Base-by-base conservation (phyloP, 257 asterid genomes). In the Penstemon eatonii region DNA sequence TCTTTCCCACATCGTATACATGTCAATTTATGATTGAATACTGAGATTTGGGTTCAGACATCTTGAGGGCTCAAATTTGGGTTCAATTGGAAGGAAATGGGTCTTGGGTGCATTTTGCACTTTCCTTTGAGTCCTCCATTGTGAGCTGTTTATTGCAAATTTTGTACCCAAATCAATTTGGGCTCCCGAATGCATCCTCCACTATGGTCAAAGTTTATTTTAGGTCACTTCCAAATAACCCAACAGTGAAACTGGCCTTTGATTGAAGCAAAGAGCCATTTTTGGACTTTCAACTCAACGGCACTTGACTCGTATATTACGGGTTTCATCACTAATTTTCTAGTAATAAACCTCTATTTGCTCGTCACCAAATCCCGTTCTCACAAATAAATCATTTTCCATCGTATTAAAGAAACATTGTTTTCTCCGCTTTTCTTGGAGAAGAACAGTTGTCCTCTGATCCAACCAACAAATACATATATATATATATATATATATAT, bases 381-480 rank as follows among this genome's bases (percentile, higher is more conserved):
- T n/a, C 4, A 44, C 42, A 15, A 58, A 7, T 18, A 19, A 37
- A 60, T 7, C 2, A 1, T 12, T 46, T 38, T 33, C 38, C 7
- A 46, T n/a, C 12, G 25, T 6, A 66, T 40, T 67, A 37, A 44
- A 68, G n/a, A 18, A 37, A 53, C 82, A 66, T 80, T 33, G 82
- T 74, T 61, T 73, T 71, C 82, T 81, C 85, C 85, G 85, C 73
- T 73, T 67, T 77, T 77, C 64, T 71, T 71, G 85, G 85, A 74
- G 80, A 77, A 56, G 73, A 77, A 67, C 80, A 76, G 73, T 58
- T 76, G 85, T 61, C 75, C 63, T 60, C 51, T 42, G 71, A 76
- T 76, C 70, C 65, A 53, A 66, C 73, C 67, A 49, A 37, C 75
- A 33, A 47, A 15, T 15, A 15, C 18, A 15, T 15, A 15, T 15